Conservation (phyloP, 179 eudicot genomes). For the Beta macrorhiza region DNA sequence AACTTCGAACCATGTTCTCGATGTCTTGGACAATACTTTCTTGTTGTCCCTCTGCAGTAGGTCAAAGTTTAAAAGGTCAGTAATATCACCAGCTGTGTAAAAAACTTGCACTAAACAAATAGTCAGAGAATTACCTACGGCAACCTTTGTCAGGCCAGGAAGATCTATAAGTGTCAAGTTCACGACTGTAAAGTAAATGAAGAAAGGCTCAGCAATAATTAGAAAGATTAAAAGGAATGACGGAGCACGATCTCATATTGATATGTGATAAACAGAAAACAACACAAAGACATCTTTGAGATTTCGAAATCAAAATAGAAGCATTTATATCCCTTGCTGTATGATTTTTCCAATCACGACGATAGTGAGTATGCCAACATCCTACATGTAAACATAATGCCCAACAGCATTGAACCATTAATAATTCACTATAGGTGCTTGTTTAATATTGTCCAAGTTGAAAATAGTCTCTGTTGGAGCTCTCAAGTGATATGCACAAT, state of each 20-base stretch:
- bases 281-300: neutral
- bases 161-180: constrained; percentile 98
- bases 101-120: neutral
- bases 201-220: constrained; percentile 7
- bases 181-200: constrained; percentile 67
- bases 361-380: neutral
- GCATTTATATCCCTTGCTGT: neutral
- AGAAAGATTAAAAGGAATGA: neutral
- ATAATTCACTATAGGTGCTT: too few relatives aligned
- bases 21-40: constrained; percentile 88
- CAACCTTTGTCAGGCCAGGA: constrained; percentile 97
- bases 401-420: too few relatives aligned
- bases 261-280: neutral
- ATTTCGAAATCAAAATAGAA: neutral
- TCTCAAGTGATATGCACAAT: too few relatives aligned
- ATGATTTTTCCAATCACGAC: neutral
- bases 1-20: constrained; percentile 96
- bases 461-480: too few relatives aligned
- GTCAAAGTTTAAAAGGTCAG: neutral
- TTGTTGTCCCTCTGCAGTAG: constrained; percentile 81
- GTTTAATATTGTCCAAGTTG: too few relatives aligned
- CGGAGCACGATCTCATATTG: neutral
- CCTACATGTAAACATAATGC: neutral
- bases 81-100: neutral
- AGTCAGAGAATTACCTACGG: constrained; percentile 68